Evolutionary conservation across 139 green algal genomes (phyloP), one percentile per base, ranked within the genome.

Genomic region (Chlamydomonas incerta): DNA sequence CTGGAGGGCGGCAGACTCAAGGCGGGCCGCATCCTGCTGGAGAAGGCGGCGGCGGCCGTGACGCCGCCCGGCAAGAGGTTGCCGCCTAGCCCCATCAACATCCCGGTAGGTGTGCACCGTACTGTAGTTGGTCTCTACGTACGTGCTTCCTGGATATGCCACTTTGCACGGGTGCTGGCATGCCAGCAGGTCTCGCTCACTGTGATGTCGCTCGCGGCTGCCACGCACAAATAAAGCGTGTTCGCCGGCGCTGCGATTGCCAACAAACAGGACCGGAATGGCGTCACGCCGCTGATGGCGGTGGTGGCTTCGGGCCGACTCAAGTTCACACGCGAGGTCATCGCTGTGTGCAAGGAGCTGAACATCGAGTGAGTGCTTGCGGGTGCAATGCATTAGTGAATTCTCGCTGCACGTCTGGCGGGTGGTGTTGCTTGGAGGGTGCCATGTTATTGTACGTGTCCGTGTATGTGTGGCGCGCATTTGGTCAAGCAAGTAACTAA

Each of bases 1-100:
- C 46, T 89, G 47, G 71, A 83, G 63, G 35, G 46, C 1, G 86
- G 86, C 70, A 87, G 80, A 71, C 34, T 89, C n/a, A 69, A 80
- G 70, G 81, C 81, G 6, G 57, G 57, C 0, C 26, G 37, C 29
- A 33, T 73, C n/a, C 52, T 87, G 26, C 13, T 87, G 55, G 81
- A 87, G 55, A 50, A 66, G 29, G 34, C 41, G 4, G 11, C 28
- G 58, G 29, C 41, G 9, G 3, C 28, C 23, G 24, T 26, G 46
- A 24, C 72, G 2, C 15, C n/a, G 21, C 2, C 50, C 5, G 29
- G 31, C 31, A 74, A 74, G 68, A 81, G 50, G 50, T 14, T 29
- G 50, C 31, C 17, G n/a, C 29, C 31, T 26, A 3, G 26, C 15
- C 50, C 66, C 11, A 58, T 80, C 28, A 80, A 80, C 72, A 3